Evolutionary conservation across 176 grass and related monocot species (phyloP).

Genomic region (Bonia amplexicaulis): DNA sequence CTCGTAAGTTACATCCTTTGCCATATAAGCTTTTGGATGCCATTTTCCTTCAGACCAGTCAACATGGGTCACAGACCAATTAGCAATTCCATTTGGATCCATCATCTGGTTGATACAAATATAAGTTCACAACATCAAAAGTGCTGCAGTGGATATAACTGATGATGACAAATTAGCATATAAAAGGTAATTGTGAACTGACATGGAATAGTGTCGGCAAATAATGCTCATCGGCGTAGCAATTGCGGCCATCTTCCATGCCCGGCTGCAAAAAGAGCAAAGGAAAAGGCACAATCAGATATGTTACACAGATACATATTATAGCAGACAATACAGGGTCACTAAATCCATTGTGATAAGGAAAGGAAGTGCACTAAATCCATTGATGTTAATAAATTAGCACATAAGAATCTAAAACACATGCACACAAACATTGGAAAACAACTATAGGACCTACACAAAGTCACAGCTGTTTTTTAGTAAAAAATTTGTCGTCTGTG

Average conservation of each 20-base stretch:
- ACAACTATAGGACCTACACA: not conserved
- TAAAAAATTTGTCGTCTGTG: not conserved
- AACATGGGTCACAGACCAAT: conserved; percentile 95
- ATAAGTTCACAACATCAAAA: not conserved
- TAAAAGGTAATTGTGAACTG: conserved; percentile 23
- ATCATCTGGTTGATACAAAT: conserved; percentile 59
- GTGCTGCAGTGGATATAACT: not conserved
- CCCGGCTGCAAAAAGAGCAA: conserved; percentile 62
- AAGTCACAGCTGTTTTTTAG: not conserved
- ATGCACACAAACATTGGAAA: not conserved
- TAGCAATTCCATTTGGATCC: conserved; percentile 80
- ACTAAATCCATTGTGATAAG: not conserved
- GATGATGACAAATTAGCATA: not conserved
- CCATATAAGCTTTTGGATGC: conserved; percentile 89
- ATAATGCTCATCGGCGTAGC: conserved; percentile 98
- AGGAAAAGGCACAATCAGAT: not conserved
- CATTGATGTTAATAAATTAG: not conserved
- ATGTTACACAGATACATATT: not conserved
- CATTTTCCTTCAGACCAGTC: conserved; percentile 99
- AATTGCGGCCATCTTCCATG: conserved; percentile 83
- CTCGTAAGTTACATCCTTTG: conserved; percentile 68
- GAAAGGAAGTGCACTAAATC: not conserved
- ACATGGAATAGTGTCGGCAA: conserved; percentile 85
- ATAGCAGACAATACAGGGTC: not conserved
- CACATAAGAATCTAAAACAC: not conserved